These are phyloP conservation scores for Protea cynaroides DNA, from an alignment of 164 flowering plant genomes.

Conservation along the genomic window DNA sequence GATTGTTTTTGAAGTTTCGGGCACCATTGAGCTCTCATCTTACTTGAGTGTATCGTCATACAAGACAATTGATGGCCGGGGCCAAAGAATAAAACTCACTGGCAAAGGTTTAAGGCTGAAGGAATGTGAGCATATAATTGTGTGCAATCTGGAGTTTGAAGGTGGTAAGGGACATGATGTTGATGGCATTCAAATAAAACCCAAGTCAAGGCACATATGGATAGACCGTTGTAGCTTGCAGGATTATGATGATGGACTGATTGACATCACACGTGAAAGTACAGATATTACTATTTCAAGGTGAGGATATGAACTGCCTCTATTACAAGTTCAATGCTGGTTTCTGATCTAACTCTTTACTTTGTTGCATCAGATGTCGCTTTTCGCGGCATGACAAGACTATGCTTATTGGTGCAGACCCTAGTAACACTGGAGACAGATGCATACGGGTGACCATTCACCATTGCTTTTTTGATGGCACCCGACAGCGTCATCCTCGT, in stretches of 20 bases:
- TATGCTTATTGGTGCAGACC: conserved; percentile 83
- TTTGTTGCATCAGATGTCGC: conserved; percentile 50
- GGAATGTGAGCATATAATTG: conserved; percentile 76
- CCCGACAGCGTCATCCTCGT: conserved; percentile 86
- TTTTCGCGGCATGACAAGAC: conserved; percentile 76
- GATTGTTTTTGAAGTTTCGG: conserved; percentile 82
- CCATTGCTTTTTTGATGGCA: conserved; percentile 88
- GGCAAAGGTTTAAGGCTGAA: conserved; percentile 77
- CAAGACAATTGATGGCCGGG: conserved; percentile 89
- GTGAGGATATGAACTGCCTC: conserved; percentile 21
- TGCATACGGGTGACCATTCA: conserved; percentile 82
- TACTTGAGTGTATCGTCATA: conserved; percentile 64
- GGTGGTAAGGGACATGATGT: conserved; percentile 84
- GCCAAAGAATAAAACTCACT: conserved; percentile 64
- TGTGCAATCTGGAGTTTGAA: conserved; percentile 82
- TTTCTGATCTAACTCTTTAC: background rate
- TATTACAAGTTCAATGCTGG: background rate
- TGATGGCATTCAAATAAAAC: conserved; percentile 87
- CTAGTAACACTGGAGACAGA: conserved; percentile 65
- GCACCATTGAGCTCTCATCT: conserved; percentile 60
- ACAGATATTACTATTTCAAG: conserved; percentile 82
- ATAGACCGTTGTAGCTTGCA: conserved; percentile 82
- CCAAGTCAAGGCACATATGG: conserved; percentile 85
- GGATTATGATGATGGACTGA: conserved; percentile 79
- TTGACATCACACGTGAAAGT: conserved; percentile 82